Evolutionary conservation across 441 rosid genomes (phyloP).

Genomic region (Codiaeum variegatum): DNA sequence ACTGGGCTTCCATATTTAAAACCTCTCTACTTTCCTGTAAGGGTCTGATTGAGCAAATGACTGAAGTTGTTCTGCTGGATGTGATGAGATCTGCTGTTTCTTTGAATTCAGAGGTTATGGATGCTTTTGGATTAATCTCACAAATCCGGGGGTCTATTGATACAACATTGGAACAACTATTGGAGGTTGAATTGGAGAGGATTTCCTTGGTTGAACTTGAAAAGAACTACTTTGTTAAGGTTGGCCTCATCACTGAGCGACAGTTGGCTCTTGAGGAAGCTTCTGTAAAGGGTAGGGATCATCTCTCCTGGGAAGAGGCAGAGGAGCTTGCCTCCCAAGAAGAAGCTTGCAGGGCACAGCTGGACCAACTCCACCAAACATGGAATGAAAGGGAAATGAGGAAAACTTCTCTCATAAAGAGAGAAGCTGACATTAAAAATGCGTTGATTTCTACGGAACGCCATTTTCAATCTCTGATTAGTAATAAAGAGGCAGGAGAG

Average conservation of each 20-base stretch:
- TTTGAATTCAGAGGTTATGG: conserved; percentile 76
- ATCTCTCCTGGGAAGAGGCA: conserved; percentile 99
- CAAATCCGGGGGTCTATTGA: conserved; percentile 84
- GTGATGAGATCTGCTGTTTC: conserved; percentile 71
- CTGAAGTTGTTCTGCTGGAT: conserved; percentile 66
- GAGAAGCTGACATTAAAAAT: conserved; percentile 67
- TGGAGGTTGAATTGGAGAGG: conserved; percentile 79
- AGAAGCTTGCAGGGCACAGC: conserved; percentile 91
- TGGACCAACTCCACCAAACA: conserved; percentile 79
- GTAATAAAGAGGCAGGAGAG: conserved; percentile 49
- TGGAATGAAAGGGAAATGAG: conserved; percentile 87
- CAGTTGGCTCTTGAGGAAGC: conserved; percentile 93
- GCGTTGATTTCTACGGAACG: conserved; percentile 53
- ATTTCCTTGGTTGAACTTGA: conserved; percentile 82
- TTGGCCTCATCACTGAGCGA: conserved; percentile 83
- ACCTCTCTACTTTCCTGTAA: conserved; percentile 55
- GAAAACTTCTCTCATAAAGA: conserved; percentile 59
- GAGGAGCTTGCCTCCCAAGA: conserved; percentile 98
- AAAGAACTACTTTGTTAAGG: conserved; percentile 80
- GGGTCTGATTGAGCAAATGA: conserved; percentile 62
- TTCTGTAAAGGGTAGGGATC: conserved; percentile 83
- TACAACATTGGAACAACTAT: conserved; percentile 73
- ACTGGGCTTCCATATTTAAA: conserved; percentile 65
- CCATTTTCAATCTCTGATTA: conserved; percentile 62
- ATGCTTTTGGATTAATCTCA: conserved; percentile 84